Evolutionary conservation across 331 rosid species (phyloP), one percentile per base, ranked within the genome.

Genomic region (Stylosanthes scabra): DNA sequence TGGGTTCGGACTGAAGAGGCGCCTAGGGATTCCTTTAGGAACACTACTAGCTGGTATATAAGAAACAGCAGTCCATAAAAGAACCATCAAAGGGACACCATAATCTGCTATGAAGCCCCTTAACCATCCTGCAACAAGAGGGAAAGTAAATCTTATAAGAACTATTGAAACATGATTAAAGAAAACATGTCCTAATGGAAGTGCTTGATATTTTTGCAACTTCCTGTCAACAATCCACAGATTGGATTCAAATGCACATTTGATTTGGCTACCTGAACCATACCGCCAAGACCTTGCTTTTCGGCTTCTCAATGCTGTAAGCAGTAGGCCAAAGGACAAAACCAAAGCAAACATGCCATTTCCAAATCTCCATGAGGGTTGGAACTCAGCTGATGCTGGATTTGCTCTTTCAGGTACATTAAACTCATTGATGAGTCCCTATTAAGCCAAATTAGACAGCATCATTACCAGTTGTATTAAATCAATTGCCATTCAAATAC

Each of bases 321-420:
- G 88, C 58, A 90, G 83, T 56, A 90, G 91, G 27, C 93, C 93
- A 81, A 90, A 90, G 28, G 88, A 88, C 55, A 90, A 76, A 80
- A 90, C 82, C 82, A 90, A 72, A 71, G 96, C 88, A 88, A 88
- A 88, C 91, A 90, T 84, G 75, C 96, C 96, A 74, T 90, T 88
- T 77, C 88, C 91, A 66, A 90, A 90, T 81, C 93, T 90, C 96
- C 96, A 90, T 6, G 93, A 77, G 68, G 87, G 76, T 73, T 90
- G 93, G 78, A 86, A 88, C 75, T 88, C 88, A 28, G 80, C 60
- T 65, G 81, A 75, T 40, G 77, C 76, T 62, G 78, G 83, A 70
- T 81, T 66, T 74, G 81, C 72, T 74, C 93, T 84, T 77, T 84
- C 83, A 12, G 93, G 96, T 62, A 84, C 52, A 44, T 49, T 65